Evolutionary conservation across 495 filamentous ascomycete species (phyloP).

Genomic region (Podospora sp.): DNA sequence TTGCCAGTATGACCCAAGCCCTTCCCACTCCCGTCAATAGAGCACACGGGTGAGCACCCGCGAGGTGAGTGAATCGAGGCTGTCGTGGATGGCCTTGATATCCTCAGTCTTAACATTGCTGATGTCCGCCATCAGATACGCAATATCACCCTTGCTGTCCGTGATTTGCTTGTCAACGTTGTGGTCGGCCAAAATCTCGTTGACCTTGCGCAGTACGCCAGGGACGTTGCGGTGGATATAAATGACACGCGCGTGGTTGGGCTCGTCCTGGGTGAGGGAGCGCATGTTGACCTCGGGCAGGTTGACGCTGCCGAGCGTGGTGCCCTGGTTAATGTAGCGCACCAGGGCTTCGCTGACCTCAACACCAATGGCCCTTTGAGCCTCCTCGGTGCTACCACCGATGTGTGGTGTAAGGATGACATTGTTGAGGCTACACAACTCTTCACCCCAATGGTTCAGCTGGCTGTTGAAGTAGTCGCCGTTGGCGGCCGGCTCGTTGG

Average conservation of each 20-base stretch:
- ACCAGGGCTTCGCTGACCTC: slow-evolving; percentile 88
- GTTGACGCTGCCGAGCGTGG: slow-evolving; percentile 89
- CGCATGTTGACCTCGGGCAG: slow-evolving; percentile 91
- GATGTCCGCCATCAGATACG: slow-evolving; percentile 98
- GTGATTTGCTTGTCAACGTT: slow-evolving; percentile 99
- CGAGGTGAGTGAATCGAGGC: slow-evolving; percentile 76
- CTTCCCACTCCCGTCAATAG: slow-evolving; percentile 58
- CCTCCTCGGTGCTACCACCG: slow-evolving; percentile 96
- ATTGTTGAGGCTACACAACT: slow-evolving; percentile 84
- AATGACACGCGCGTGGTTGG: slow-evolving; percentile 85
- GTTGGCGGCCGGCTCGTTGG: slow-evolving; percentile 89
- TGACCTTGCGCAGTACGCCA: slow-evolving; percentile 90
- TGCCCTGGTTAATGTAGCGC: slow-evolving; percentile 90
- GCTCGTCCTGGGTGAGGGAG: slow-evolving; percentile 82
- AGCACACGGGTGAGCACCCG: slow-evolving; percentile 86
- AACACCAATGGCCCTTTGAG: slow-evolving; percentile 92
- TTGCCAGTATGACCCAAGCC: not conserved
- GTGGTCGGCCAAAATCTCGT: slow-evolving; percentile 88
- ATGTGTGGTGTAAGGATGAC: slow-evolving; percentile 96
- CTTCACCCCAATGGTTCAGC: slow-evolving; percentile 86
- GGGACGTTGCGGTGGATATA: slow-evolving; percentile 97
- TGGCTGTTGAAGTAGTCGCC: slow-evolving; percentile 88
- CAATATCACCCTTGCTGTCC: slow-evolving; percentile 89
- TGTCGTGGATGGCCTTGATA: slow-evolving; percentile 83
- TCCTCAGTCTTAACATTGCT: slow-evolving; percentile 77